Base-by-base conservation (phyloP, 164 flowering plant genomes). In the Sedum album region DNA sequence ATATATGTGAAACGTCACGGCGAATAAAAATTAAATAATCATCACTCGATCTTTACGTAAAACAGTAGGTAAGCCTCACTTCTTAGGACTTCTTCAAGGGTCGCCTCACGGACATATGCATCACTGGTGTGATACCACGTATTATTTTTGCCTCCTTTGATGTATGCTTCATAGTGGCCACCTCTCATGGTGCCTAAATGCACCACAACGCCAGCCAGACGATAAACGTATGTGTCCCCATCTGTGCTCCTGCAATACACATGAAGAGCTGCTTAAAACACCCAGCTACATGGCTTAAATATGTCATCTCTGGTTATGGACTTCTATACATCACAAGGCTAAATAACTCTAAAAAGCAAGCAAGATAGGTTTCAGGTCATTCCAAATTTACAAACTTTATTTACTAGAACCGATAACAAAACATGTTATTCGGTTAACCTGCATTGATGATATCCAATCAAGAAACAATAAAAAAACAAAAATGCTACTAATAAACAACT, bases 91-190 rank as follows among this genome's bases (percentile, higher is more conserved):
- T 86, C 88, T 25, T 86, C 82, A 18, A 92, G 65, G 17, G 91
- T 74, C 69, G 69, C 84, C 78, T 86, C 79, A 31, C 84, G 86
- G 9, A 92, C 88, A 69, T 79, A 31, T 0, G 81, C 70, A 80
- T 95, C 99, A 67, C 97, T 95, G 18, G 78, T 82, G 60, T 90
- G 79, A 76, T 86, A 90, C 97, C 97, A 95, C 0, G 64, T 74
- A 17, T 69, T 73, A 48, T 68, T 81, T 14, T 72, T 69, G 6
- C 80, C 71, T 31, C 85, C 96, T 78, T 86, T 82, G 7, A 95
- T 79, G 71, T 87, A 95, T 28, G 97, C 97, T 71, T 90, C 88
- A 74, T 95, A 95, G 70, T 95, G 99, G 11, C 99, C 99, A 31
- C 86, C 84, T 72, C 88, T 82, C 96, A 95, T 95, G 36, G 85